Base-by-base conservation (phyloP, 2,329 filamentous ascomycete genomes). In the Tolypocladium paradoxum region DNA sequence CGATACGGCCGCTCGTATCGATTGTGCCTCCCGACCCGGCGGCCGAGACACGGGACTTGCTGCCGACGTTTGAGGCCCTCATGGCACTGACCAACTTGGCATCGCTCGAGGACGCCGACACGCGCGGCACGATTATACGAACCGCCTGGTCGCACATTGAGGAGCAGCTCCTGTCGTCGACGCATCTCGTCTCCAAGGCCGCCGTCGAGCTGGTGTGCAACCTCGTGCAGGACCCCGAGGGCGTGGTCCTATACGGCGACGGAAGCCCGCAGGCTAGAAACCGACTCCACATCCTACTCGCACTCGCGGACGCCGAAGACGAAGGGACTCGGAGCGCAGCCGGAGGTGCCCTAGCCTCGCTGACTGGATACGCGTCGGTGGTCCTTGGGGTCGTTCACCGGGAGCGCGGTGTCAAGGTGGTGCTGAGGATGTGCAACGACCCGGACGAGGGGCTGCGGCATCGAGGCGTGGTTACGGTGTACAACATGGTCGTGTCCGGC, bases 31-130 rank as follows among this genome's bases (percentile, higher is more conserved):
- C 83, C 6, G 82, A 87, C 50, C 79, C 83, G 5, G 72, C 74
- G 2, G 73, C 77, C 2, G 81, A 84, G 47, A 81, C 81, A 1
- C 81, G 85, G 50, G 88, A 96, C 66, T 80, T 97, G 16, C 78
- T 99, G 0, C 90, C 93, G 0, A 84, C 87, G 0, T 99, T 97
- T 60, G 93, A 99, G 69, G 79, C 87, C 0, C 78, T 99, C 9
- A 86, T 97, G 67, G 92, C 93, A 0, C 79, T 99, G 36, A 97
- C 93, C 0, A 99, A 99, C 61, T 80, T 99, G 8, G 93, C 92
- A 0, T 95, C 89, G 0, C 81, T 85, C 14, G 85, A 91, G 51
- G 79, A 85, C 55, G 76, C 82, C 35, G 79, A 83, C 6, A 77
- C 81, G 6, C 79, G 85, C 46, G 75, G 79, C 36, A 75, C 78